Evolutionary conservation across 768 basidiomycete genomes (phyloP).

Genomic region (Trametes villosa): DNA sequence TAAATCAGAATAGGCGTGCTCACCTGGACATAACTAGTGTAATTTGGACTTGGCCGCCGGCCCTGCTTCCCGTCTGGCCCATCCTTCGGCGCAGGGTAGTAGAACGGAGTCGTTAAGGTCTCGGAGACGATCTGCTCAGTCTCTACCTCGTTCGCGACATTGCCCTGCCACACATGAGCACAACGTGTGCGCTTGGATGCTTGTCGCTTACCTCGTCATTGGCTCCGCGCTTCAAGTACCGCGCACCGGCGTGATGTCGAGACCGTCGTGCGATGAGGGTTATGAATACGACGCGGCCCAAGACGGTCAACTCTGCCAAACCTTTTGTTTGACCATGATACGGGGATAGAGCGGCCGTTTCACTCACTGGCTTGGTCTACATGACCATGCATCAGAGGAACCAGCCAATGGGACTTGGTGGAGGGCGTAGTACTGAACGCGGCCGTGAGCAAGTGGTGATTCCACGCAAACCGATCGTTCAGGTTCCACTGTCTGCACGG

Average conservation of each 20-base stretch:
- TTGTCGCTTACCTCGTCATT: slow-evolving; percentile 75
- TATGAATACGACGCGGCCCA: slow-evolving; percentile 88
- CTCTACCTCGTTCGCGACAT: slow-evolving; percentile 98
- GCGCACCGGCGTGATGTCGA: slow-evolving; percentile 92
- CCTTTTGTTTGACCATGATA: neutral
- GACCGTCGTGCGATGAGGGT: slow-evolving; percentile 95
- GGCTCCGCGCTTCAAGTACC: slow-evolving; percentile 92
- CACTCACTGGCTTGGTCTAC: slow-evolving; percentile 96
- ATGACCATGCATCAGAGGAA: slow-evolving; percentile 93
- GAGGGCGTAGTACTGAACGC: slow-evolving; percentile 57
- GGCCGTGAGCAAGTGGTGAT: slow-evolving; percentile 79
- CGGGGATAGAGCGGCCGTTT: neutral
- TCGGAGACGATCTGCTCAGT: slow-evolving; percentile 97
- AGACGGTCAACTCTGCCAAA: slow-evolving; percentile 83
- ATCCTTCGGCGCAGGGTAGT: slow-evolving; percentile 59
- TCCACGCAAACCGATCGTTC: slow-evolving; percentile 94
- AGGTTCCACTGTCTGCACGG: slow-evolving; percentile 60
- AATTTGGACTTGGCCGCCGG: slow-evolving; percentile 76
- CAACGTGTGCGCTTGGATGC: neutral
- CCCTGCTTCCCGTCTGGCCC: slow-evolving; percentile 34
- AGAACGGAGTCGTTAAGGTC: slow-evolving; percentile 87
- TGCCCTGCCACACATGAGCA: slow-evolving; percentile 59
- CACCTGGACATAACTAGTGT: slow-evolving; percentile 94
- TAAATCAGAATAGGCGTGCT: slow-evolving; percentile 1
- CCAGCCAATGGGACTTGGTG: slow-evolving; percentile 76